Evolutionary conservation across 129 eudicot species (phyloP), one percentile per base, ranked within the genome.

Genomic region (Ambrosia artemisiifolia): DNA sequence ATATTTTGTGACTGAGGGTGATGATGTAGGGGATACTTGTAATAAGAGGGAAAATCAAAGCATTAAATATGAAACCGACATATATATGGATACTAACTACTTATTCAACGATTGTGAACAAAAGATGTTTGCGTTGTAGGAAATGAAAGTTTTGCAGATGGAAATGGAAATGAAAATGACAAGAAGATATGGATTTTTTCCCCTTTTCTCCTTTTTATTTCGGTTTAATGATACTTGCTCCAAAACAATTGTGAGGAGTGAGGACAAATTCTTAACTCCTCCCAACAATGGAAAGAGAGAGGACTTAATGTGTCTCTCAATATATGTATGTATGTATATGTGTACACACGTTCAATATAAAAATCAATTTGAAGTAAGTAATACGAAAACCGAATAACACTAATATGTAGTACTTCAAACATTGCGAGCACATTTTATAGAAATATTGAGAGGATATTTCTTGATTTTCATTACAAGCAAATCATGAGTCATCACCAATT

Each of bases 61-160:
- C 80, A 83, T 85, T 87, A 85, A 90, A 87, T 84, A 88, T 2
- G 60, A 63, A 16, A 28, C 6, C 36, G 67, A 63, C 28, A 16
- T 9, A 28, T 46, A 16, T 16, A 35, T 75, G 6, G 34, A 35
- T 47, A 32, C n/a, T 55, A 43, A 10, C 47, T 18, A 43, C 49
- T 49, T 63, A 14, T 57, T 68, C 28, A 76, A 33, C 65, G 56
- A 14, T 20, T 40, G 24, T 69, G 7, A 50, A 70, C 71, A 51
- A 63, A 50, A 64, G 71, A 78, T 63, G 60, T 70, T 63, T 78
- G 74, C 46, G 72, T 33, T 33, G 73, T 36, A 78, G 80, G 83
- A 83, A 86, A 79, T 79, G 89, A 82, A 76, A 42, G 77, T 89
- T 81, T 69, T 81, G 87, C 69, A 74, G 69, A 71, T 53, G 79